phyloP scores from a whole-genome alignment of 2,329 filamentous ascomycete species.

The Balansia obtecta region DNA sequence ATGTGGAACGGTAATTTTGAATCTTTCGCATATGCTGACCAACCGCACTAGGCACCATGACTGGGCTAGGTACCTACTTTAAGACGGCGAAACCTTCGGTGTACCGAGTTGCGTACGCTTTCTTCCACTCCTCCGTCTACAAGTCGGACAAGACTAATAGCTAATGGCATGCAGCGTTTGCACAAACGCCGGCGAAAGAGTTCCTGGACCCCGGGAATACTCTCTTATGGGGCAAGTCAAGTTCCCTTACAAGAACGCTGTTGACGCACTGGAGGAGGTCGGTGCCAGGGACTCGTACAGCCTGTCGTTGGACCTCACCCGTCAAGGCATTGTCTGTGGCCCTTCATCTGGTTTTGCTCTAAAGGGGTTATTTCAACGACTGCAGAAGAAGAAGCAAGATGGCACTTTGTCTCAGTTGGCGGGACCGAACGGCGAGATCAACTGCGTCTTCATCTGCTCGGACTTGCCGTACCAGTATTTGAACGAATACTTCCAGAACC shows the following conservation, averaged over 20 bases:
- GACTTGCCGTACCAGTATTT: constrained; percentile 52
- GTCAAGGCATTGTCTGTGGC: constrained; percentile 47
- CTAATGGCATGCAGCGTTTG: constrained; percentile 31
- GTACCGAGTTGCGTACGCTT: constrained; percentile 19
- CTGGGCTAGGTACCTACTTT: constrained; percentile 37
- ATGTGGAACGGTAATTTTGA: no score
- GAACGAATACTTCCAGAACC: constrained; percentile 43
- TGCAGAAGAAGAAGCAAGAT: constrained; percentile 33
- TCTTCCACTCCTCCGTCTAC: background rate
- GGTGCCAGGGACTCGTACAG: constrained; percentile 39
- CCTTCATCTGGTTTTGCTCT: constrained; percentile 49
- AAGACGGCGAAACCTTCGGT: constrained; percentile 37
- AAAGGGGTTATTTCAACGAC: constrained; percentile 34
- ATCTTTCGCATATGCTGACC: background rate
- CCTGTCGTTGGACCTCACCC: constrained; percentile 39
- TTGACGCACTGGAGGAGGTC: constrained; percentile 44
- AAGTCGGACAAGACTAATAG: constrained; percentile 6
- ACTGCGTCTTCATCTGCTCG: constrained; percentile 48
- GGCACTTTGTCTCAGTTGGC: constrained; percentile 32
- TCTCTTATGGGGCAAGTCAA: constrained; percentile 36
- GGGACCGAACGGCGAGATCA: constrained; percentile 31
- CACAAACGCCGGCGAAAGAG: constrained; percentile 42
- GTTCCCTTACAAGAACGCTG: constrained; percentile 43
- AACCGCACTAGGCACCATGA: constrained; percentile 27
- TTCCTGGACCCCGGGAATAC: constrained; percentile 43